Conservation (phyloP, 345 rosid species). For the Raphanus raphanistrum region DNA sequence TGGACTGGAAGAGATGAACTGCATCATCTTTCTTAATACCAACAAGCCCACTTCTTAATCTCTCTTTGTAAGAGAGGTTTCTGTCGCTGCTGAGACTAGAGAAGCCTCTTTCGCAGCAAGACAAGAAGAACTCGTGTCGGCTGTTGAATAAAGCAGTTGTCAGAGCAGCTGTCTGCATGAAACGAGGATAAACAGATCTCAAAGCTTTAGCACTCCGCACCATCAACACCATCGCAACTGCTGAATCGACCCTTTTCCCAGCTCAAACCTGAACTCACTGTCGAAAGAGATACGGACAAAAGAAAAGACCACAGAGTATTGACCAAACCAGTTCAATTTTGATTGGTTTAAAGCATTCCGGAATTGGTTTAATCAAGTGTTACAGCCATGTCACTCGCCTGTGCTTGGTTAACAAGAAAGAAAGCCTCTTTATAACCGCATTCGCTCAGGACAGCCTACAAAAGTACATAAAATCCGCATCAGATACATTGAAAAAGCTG, state of each 20-base stretch:
- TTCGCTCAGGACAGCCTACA: constrained; percentile 15
- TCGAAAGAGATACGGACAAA: not conserved
- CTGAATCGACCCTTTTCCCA: not conserved
- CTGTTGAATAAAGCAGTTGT: not conserved
- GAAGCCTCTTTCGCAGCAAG: not conserved
- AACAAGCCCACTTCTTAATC: not conserved
- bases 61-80: not conserved
- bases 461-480: constrained; percentile 17
- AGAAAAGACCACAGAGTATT: not conserved
- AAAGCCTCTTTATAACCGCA: constrained; percentile 12
- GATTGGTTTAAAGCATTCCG: not conserved
- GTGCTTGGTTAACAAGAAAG: constrained; percentile 13
- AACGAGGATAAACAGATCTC: not conserved
- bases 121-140: not conserved
- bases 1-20: not conserved
- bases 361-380: not conserved
- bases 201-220: not conserved
- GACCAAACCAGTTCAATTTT: not conserved
- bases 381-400: constrained; percentile 42
- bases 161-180: not conserved
- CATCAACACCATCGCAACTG: not conserved
- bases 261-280: not conserved
- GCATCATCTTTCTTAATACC: not conserved
- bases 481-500: not conserved
- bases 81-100: not conserved